Percentiles rank a stretch among this genome's conserved stretches.
These are phyloP conservation scores for Trichoderma sp. DNA, from an alignment of 2,329 filamentous ascomycete species.

Conservation along the genomic window DNA sequence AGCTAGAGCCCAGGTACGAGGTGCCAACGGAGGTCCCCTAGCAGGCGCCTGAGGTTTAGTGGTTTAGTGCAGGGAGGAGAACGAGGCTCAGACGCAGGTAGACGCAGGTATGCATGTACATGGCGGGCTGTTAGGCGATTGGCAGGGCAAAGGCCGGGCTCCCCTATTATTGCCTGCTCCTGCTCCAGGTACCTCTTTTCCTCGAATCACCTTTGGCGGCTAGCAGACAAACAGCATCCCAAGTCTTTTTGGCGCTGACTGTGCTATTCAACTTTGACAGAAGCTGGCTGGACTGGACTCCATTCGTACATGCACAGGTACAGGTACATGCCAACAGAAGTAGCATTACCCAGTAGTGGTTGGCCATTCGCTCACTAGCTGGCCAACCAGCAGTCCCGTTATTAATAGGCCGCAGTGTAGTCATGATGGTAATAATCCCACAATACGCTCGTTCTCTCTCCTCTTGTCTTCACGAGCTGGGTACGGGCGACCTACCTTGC, in stretches of 20 bases:
- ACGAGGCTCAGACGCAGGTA: neutral
- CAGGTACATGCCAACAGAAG: neutral
- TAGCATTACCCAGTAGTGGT: neutral
- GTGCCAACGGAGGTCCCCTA: neutral
- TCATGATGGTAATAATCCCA: neutral
- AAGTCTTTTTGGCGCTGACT: constrained; percentile 9
- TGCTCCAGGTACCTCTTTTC: neutral
- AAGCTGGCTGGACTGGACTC: neutral
- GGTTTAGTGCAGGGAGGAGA: neutral
- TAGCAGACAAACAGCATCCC: neutral
- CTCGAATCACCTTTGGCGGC: neutral
- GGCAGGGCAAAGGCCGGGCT: neutral
- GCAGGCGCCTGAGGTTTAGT: neutral
- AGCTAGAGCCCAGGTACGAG: neutral
- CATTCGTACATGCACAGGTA: neutral
- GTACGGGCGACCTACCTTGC: neutral
- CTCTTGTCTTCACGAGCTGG: neutral
- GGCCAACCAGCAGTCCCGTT: neutral
- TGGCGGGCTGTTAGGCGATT: neutral
- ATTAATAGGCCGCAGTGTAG: constrained; percentile 15
- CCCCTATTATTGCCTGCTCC: neutral
- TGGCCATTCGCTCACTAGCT: neutral
- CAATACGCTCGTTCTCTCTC: neutral
- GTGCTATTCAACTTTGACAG: neutral
- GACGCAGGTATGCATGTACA: neutral